A percentile compares a stretch with the other conserved stretches of the same genome.
Evolutionary conservation across 2,329 filamentous ascomycete genomes (phyloP).

Genomic region (Chaetomium sp.): DNA sequence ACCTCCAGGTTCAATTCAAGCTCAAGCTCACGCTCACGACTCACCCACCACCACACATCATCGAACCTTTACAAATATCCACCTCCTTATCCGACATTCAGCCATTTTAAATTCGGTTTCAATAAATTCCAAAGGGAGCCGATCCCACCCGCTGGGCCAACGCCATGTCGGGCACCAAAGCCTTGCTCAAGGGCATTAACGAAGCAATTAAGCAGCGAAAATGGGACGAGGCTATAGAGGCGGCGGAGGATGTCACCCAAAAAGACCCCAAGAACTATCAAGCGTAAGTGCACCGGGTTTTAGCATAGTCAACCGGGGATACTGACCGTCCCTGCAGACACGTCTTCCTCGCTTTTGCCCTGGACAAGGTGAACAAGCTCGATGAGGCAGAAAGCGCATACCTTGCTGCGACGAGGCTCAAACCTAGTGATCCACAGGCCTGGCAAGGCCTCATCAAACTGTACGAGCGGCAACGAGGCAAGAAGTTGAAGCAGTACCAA

Average conservation of each 20-base stretch:
- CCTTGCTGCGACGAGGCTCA: slow-evolving; percentile 68
- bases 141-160: background rate
- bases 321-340: slow-evolving; percentile 51
- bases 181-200: slow-evolving; percentile 78
- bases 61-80: background rate
- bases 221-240: slow-evolving; percentile 72
- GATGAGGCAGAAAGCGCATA: slow-evolving; percentile 79
- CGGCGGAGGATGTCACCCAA: slow-evolving; percentile 69
- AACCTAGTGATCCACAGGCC: slow-evolving; percentile 75
- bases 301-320: background rate
- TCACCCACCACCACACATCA: background rate
- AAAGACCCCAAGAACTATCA: slow-evolving; percentile 80
- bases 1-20: background rate
- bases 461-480: slow-evolving; percentile 74
- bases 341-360: slow-evolving; percentile 84
- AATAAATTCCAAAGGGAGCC: background rate
- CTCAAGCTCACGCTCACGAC: background rate
- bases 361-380: slow-evolving; percentile 72
- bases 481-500: slow-evolving; percentile 73
- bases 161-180: slow-evolving; percentile 62
- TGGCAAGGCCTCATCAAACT: slow-evolving; percentile 89
- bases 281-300: slow-evolving; percentile 56
- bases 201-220: slow-evolving; percentile 76
- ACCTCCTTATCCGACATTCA: background rate
- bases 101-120: background rate